Conservation (phyloP, 2,329 filamentous ascomycete genomes). For the Ascochyta lentis region DNA sequence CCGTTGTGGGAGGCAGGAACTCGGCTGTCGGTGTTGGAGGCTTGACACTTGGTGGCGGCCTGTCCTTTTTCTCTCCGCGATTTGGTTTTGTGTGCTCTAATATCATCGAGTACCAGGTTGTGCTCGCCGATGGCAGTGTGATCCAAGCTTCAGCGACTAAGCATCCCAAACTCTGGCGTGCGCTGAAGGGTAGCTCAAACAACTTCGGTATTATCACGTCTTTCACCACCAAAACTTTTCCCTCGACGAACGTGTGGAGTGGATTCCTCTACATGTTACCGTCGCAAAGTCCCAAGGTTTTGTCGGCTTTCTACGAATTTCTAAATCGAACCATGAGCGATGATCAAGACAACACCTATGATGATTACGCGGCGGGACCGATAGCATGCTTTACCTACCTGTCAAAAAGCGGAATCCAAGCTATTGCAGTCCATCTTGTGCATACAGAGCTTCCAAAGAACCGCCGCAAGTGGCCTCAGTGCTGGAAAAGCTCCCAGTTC, state of each 20-base stretch:
- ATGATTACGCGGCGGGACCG: conserved; percentile 55
- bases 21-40: conserved; percentile 39
- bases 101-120: conserved; percentile 44
- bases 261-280: conserved; percentile 34
- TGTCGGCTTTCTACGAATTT: conserved; percentile 19
- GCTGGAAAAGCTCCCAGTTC: conserved; percentile 43
- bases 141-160: conserved; percentile 34
- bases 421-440: conserved; percentile 51
- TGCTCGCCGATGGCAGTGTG: conserved; percentile 46
- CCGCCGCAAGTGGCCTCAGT: conserved; percentile 39
- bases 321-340: conserved; percentile 10
- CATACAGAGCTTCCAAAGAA: conserved; percentile 43
- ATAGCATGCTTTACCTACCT: conserved; percentile 64
- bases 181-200: conserved; percentile 46
- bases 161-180: conserved; percentile 40
- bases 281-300: conserved; percentile 16
- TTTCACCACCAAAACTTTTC: conserved; percentile 29
- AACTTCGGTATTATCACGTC: conserved; percentile 49
- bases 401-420: conserved; percentile 63
- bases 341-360: conserved; percentile 21
- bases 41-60: conserved; percentile 46
- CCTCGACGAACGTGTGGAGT: conserved; percentile 41
- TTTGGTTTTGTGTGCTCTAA: conserved; percentile 45
- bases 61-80: conserved; percentile 43
- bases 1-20: conserved; percentile 32